Percentiles rank a stretch among this genome's conserved stretches.
These are phyloP conservation scores for Leptomonas pyrrhocoris DNA, from an alignment of 208 protist genomes.

Conservation along the genomic window DNA sequence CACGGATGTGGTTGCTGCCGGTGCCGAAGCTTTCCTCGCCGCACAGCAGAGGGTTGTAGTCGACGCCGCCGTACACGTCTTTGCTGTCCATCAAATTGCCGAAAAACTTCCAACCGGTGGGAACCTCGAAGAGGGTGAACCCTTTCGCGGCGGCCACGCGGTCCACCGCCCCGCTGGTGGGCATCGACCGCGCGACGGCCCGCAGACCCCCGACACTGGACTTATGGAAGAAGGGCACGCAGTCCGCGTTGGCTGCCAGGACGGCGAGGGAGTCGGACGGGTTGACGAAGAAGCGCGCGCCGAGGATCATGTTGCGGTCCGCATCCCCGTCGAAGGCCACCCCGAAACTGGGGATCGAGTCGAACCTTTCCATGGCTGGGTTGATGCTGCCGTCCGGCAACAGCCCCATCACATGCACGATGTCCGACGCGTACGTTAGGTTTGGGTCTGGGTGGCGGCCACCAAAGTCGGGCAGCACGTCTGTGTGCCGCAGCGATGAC, in stretches of 20 bases:
- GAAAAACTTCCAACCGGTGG: constrained; percentile 99
- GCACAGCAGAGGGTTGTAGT: constrained; percentile 93
- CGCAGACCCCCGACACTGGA: constrained; percentile 52
- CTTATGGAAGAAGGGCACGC: constrained; percentile 93
- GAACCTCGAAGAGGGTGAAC: constrained; percentile 90
- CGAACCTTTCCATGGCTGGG: constrained; percentile 14
- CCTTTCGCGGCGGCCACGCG: constrained; percentile 75
- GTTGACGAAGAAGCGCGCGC: constrained; percentile 96
- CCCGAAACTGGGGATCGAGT: constrained; percentile 88
- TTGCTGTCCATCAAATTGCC: constrained; percentile 98
- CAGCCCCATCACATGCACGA: constrained; percentile 92
- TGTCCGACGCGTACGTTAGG: constrained; percentile 95
- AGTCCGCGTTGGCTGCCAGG: constrained; percentile 91
- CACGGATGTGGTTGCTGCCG: constrained; percentile 96
- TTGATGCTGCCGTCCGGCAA: constrained; percentile 56
- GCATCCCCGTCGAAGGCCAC: constrained; percentile 98
- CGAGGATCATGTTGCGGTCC: constrained; percentile 98
- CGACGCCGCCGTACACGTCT: constrained; percentile 51
- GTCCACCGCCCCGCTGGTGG: constrained; percentile 94
- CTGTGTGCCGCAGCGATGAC: constrained; percentile 54
- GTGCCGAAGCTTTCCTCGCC: constrained; percentile 99
- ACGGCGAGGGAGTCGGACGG: constrained; percentile 98
- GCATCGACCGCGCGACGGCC: constrained; percentile 96
- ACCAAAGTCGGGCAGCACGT: constrained; percentile 92
- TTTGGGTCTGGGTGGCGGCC: constrained; percentile 98